These are phyloP conservation scores for Colletotrichum lentis DNA, from an alignment of 2,329 filamentous ascomycete genomes.

Conservation along the genomic window DNA sequence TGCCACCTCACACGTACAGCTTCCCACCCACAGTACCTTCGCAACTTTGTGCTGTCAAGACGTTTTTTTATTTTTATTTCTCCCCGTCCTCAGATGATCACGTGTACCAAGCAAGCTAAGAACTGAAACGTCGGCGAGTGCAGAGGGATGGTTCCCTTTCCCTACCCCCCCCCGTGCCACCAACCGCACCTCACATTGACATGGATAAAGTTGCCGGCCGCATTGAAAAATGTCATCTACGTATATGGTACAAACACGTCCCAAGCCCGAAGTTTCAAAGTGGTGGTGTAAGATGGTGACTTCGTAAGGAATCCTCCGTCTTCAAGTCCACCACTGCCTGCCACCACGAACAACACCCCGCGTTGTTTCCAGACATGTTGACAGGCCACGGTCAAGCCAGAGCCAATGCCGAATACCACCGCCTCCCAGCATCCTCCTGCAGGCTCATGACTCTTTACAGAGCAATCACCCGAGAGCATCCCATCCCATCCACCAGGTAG, in stretches of 20 bases:
- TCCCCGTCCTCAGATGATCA: not conserved
- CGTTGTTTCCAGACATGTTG: not conserved
- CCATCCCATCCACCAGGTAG: not conserved
- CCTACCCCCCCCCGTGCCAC: no score
- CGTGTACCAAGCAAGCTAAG: not conserved
- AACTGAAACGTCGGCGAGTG: not conserved
- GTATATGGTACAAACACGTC: not conserved
- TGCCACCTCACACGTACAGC: not conserved
- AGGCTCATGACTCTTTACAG: not conserved
- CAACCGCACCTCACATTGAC: not conserved
- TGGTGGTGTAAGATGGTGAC: not conserved
- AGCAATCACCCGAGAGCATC: not conserved
- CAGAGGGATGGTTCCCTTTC: not conserved
- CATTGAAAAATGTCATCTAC: not conserved
- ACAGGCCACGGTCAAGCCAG: not conserved
- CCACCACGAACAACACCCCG: not conserved
- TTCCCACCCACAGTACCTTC: not conserved
- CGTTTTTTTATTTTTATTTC: no score
- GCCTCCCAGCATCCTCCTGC: not conserved
- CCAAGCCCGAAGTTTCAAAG: no score
- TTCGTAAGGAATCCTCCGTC: not conserved
- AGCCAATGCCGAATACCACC: not conserved
- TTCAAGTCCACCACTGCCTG: no score
- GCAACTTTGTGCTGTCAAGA: not conserved
- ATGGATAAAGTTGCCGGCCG: not conserved